Evolutionary conservation across 176 grass and related monocot genomes (phyloP).

Genomic region (Eragrostis curvula): DNA sequence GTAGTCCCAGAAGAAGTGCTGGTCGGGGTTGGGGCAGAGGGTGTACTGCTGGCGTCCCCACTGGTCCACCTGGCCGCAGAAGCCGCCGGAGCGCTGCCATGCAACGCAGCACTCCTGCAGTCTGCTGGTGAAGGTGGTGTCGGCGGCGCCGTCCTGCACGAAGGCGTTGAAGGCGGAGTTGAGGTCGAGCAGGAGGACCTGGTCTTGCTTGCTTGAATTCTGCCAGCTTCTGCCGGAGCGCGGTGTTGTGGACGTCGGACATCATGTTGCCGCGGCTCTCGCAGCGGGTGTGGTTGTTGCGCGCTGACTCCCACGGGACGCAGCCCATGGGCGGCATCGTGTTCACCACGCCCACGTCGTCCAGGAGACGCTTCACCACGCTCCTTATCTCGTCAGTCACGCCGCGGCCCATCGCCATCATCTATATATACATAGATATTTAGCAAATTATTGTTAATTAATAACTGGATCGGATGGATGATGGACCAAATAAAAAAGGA

Average conservation of each 20-base stretch:
- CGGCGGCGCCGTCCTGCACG: neutral
- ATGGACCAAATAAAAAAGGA: too few species aligned
- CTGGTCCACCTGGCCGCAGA: neutral
- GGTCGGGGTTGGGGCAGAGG: neutral
- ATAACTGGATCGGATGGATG: too few species aligned
- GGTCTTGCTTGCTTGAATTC: neutral
- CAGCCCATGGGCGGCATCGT: slow-evolving; percentile 3
- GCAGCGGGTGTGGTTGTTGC: neutral
- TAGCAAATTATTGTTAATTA: too few species aligned
- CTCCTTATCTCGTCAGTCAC: neutral
- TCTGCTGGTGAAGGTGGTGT: neutral
- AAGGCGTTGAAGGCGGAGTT: neutral
- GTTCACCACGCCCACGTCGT: neutral
- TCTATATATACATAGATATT: too few species aligned
- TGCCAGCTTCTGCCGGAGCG: neutral
- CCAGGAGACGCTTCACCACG: neutral
- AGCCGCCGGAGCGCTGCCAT: neutral
- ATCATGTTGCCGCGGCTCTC: neutral
- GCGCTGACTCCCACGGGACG: neutral
- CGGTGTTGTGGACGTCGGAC: neutral
- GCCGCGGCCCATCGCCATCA: neutral
- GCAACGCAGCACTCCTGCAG: neutral
- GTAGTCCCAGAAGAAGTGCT: neutral
- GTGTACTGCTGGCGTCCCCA: neutral
- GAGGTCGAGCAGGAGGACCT: neutral